A percentile compares a stretch with the other conserved stretches of the same genome.
Evolutionary conservation across 495 filamentous ascomycete species (phyloP).

Genomic region (Penicillium desertorum): DNA sequence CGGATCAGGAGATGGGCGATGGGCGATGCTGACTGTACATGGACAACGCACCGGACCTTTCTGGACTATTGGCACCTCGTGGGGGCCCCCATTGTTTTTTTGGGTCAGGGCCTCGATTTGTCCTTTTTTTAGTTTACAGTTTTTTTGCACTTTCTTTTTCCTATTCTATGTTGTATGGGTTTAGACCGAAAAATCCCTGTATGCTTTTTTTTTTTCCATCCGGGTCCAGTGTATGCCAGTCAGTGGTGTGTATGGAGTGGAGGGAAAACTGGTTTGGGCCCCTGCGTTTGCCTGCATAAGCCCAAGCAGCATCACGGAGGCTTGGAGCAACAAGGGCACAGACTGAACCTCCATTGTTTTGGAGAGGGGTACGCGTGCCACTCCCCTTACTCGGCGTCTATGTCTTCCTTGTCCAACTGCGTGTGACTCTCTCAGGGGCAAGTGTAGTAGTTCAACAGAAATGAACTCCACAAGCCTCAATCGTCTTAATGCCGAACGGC

Average conservation of each 20-base stretch:
- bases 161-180: background rate
- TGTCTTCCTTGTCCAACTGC: slow-evolving; percentile 5
- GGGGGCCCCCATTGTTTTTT: slow-evolving; percentile 14
- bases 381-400: slow-evolving; percentile 19
- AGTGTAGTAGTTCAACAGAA: background rate
- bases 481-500: slow-evolving; percentile 24
- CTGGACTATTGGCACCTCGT: slow-evolving; percentile 23
- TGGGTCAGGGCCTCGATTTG: slow-evolving; percentile 13
- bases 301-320: slow-evolving; percentile 7
- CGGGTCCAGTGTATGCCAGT: background rate
- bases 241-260: background rate
- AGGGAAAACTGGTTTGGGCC: slow-evolving; percentile 16
- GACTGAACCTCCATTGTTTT: slow-evolving; percentile 6
- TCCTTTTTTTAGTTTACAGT: slow-evolving; percentile 5
- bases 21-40: slow-evolving; percentile 32
- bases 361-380: slow-evolving; percentile 5
- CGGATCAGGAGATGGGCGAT: slow-evolving; percentile 38
- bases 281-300: slow-evolving; percentile 23
- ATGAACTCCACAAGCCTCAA: background rate
- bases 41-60: background rate
- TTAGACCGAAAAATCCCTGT: background rate
- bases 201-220: background rate
- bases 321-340: slow-evolving; percentile 9
- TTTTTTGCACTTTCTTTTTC: background rate
- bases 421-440: slow-evolving; percentile 8